A percentile compares a stretch with the other conserved stretches of the same genome.
These are phyloP conservation scores for Apiospora arundinis DNA, from an alignment of 2,329 filamentous ascomycete species.

Conservation along the genomic window DNA sequence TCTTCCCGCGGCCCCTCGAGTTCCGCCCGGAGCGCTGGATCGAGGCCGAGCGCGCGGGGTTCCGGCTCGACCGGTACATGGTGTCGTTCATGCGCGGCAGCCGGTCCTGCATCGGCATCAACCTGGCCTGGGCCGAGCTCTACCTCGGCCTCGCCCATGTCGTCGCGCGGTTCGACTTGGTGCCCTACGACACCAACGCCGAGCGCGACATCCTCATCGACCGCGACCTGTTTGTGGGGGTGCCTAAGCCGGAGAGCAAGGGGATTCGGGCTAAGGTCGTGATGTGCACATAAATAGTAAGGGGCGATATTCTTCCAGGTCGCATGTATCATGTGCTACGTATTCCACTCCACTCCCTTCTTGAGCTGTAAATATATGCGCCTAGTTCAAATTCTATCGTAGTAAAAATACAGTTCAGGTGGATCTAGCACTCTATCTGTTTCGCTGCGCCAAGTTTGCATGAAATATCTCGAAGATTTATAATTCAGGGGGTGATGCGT, in stretches of 20 bases:
- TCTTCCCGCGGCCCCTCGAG: slow-evolving; percentile 15
- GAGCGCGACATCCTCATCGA: background rate
- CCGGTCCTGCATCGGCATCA: background rate
- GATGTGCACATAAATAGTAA: no score
- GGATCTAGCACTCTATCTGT: no score
- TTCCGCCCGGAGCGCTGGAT: slow-evolving; percentile 25
- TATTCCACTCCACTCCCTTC: no score
- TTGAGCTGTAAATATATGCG: no score
- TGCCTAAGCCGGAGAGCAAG: background rate
- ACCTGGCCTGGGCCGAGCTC: slow-evolving; percentile 19
- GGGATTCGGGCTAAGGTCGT: slow-evolving; percentile 1
- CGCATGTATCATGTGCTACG: no score
- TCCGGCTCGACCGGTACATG: slow-evolving; percentile 4
- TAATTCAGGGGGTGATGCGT: no score
- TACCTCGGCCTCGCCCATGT: slow-evolving; percentile 8
- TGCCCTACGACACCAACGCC: background rate
- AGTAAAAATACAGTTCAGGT: no score
- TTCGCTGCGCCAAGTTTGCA: no score
- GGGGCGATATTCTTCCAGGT: no score
- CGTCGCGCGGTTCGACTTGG: background rate
- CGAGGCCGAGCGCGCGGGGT: background rate
- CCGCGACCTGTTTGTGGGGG: background rate
- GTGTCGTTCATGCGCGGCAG: slow-evolving; percentile 17
- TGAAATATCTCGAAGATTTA: no score
- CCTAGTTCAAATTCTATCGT: no score